Conservation (phyloP, 2,329 filamentous ascomycete genomes). For the Stagonosporopsis chrysanthemi region DNA sequence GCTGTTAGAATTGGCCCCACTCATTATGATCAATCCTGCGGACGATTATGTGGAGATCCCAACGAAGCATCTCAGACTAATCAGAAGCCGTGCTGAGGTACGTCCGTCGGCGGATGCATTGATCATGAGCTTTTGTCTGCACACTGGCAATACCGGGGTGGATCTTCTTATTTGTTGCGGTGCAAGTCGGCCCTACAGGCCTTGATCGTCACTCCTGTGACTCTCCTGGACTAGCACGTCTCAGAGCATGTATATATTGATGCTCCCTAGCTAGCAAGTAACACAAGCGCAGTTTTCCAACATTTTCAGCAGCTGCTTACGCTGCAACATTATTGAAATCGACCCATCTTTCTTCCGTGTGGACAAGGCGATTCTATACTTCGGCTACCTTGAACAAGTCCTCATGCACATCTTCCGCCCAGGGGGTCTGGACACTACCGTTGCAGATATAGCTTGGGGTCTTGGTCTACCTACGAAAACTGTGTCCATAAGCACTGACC, state of each 20-base stretch:
- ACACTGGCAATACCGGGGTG: slow-evolving; percentile 4
- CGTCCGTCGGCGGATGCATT: slow-evolving; percentile 1
- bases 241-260: no score
- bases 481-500: slow-evolving; percentile 3
- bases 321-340: no score
- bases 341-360: background rate
- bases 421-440: no score
- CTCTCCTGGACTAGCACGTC: no score
- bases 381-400: no score
- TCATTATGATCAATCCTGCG: background rate
- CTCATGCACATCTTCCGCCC: no score
- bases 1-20: background rate
- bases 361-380: no score
- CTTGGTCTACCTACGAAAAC: slow-evolving; percentile 1
- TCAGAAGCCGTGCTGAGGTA: slow-evolving; percentile 7
- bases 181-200: no score
- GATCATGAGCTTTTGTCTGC: slow-evolving; percentile 8
- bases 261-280: no score
- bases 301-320: no score
- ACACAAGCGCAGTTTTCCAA: no score
- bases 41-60: slow-evolving; percentile 3
- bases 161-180: slow-evolving; percentile 3
- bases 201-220: no score
- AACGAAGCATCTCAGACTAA: slow-evolving; percentile 1
- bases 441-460: background rate